Percentiles rank a stretch among this genome's conserved stretches.
phyloP scores from a whole-genome alignment of 768 basidiomycete species.

The Tulasnella sp. region DNA sequence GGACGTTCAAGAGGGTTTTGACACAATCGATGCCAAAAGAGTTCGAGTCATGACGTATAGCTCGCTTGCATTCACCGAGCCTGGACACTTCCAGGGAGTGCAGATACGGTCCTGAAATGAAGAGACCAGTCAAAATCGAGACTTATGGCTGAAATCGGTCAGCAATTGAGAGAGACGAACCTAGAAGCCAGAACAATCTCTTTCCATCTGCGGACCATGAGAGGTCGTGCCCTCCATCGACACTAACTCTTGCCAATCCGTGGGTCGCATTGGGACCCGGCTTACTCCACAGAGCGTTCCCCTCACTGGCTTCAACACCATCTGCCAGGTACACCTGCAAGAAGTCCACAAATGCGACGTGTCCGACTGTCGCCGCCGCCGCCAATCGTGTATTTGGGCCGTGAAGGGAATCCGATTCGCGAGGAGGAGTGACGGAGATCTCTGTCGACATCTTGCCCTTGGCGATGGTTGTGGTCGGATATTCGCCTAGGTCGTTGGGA shows the following conservation, averaged over 20 bases:
- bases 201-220: slow-evolving; percentile 53
- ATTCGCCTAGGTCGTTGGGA: slow-evolving; percentile 36
- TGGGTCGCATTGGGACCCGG: slow-evolving; percentile 50
- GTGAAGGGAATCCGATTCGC: background rate
- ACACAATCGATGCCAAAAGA: slow-evolving; percentile 57
- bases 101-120: slow-evolving; percentile 42
- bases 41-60: slow-evolving; percentile 37
- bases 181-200: slow-evolving; percentile 62
- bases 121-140: background rate
- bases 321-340: slow-evolving; percentile 52
- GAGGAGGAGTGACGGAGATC: slow-evolving; percentile 30
- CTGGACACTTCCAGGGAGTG: slow-evolving; percentile 50
- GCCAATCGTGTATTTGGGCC: slow-evolving; percentile 22
- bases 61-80: slow-evolving; percentile 37
- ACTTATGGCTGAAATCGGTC: background rate
- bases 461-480: slow-evolving; percentile 38
- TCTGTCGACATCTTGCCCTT: slow-evolving; percentile 49
- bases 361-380: slow-evolving; percentile 17
- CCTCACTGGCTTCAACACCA: slow-evolving; percentile 25
- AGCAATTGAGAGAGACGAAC: slow-evolving; percentile 29
- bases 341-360: slow-evolving; percentile 57
- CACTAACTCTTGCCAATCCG: slow-evolving; percentile 48
- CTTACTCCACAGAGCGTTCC: slow-evolving; percentile 52
- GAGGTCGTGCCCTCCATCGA: slow-evolving; percentile 65
- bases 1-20: slow-evolving; percentile 42